Conservation (phyloP, 169 alveolate genomes). For the Cryptosporidium parvum region DNA sequence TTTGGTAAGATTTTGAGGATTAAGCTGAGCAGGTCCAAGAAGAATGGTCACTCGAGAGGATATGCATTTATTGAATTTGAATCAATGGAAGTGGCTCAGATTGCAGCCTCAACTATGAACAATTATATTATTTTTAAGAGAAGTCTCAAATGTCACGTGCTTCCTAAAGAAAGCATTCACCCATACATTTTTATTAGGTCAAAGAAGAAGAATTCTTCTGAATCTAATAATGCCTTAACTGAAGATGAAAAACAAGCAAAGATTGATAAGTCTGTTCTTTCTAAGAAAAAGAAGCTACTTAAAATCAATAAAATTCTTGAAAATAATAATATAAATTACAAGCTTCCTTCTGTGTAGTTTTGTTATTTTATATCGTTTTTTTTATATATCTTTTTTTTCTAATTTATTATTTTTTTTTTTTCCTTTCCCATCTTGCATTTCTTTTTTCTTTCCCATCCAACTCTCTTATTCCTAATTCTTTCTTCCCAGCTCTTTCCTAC, state of each 20-base stretch:
- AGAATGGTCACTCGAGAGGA: slow-evolving; percentile 88
- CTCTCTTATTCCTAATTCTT: too few relatives aligned
- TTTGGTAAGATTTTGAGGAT: slow-evolving; percentile 85
- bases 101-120: slow-evolving; percentile 90
- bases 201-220: slow-evolving; percentile 10
- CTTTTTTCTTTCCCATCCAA: neutral
- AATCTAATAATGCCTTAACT: neutral
- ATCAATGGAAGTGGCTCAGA: slow-evolving; percentile 85
- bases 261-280: neutral
- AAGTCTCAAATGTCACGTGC: slow-evolving; percentile 79
- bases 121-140: slow-evolving; percentile 85
- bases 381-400: neutral
- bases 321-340: slow-evolving; percentile 14
- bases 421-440: neutral
- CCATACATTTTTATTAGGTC: slow-evolving; percentile 81
- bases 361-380: neutral
- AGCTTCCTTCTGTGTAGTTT: slow-evolving; percentile 19
- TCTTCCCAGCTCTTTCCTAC: neutral
- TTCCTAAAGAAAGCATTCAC: slow-evolving; percentile 79
- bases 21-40: slow-evolving; percentile 81
- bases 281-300: slow-evolving; percentile 28
- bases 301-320: slow-evolving; percentile 6
- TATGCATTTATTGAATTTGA: slow-evolving; percentile 89
- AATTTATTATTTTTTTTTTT: neutral
- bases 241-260: neutral